phyloP scores from a whole-genome alignment of 129 eudicot species.

The Helianthus tuberosus region DNA sequence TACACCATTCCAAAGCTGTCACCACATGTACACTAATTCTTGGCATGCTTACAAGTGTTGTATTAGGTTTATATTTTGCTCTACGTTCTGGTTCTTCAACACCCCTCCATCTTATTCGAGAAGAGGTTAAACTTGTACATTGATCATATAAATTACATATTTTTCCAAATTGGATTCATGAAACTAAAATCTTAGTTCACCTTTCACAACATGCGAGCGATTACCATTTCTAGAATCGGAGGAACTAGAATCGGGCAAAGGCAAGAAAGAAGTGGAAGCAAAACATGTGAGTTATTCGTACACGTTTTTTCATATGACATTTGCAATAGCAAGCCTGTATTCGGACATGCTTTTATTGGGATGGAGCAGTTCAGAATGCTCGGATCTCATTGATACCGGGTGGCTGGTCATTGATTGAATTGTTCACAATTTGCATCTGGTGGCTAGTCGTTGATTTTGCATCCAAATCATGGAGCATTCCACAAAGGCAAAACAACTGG shows the following conservation, averaged over 20 bases:
- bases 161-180: background rate
- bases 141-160: background rate
- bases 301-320: constrained; percentile 89
- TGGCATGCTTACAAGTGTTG: constrained; percentile 94
- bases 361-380: constrained; percentile 88
- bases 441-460: too few relatives aligned
- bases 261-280: constrained; percentile 50
- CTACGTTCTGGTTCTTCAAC: constrained; percentile 98
- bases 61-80: constrained; percentile 87
- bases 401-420: too few relatives aligned
- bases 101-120: constrained; percentile 91
- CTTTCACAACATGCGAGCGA: constrained; percentile 52
- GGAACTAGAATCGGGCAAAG: constrained; percentile 80
- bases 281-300: constrained; percentile 86
- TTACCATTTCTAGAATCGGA: constrained; percentile 66
- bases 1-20: constrained; percentile 73
- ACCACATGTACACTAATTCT: constrained; percentile 80
- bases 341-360: constrained; percentile 98
- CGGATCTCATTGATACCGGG: constrained; percentile 92
- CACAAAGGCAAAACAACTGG: too few relatives aligned
- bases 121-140: constrained; percentile 54
- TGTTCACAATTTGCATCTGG: too few relatives aligned
- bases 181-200: background rate
- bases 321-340: constrained; percentile 98
- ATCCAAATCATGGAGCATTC: too few relatives aligned